Base-by-base conservation (phyloP, 2,329 filamentous ascomycete species). In the Fusarium penzigii region DNA sequence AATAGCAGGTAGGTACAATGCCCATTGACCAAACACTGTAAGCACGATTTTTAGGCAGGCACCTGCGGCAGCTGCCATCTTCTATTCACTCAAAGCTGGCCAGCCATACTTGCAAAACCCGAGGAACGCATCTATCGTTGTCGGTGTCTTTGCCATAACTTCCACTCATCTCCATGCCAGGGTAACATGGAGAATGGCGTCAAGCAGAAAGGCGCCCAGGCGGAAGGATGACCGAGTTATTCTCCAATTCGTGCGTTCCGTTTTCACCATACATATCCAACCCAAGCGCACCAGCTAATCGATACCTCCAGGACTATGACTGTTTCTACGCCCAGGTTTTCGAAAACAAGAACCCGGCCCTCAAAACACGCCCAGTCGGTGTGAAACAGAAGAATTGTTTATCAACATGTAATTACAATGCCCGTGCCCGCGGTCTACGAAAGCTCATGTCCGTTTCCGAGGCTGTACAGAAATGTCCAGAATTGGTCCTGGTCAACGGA, bases 321-420 rank as follows among this genome's bases (percentile, higher is more conserved):
- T 96, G 90, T 76, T 97, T 97, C 77, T 97, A 97, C 70, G 92
- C 92, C 17, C 90, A 91, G 45, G 92, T 94, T 9, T 87, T 94
- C 61, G 92, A 97, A 73, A 87, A 87, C 58, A 87, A 89, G 67
- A 85, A 89, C 59, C 90, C 92, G 1, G 76, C 80, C 3, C 77
- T 97, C 51, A 90, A 85, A 66, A 78, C 80, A 1, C 74, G 88
- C 16, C 90, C 92, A 7, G 76, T 97, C 34, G 92, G 91, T 36
- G 85, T 96, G 52, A 89, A 92, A 71, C 92, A 97, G 72, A 97
- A 97, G 73, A 90, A 92, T 68, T 96, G 97, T 49, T 80, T 94
- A 39, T 90, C 92, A 17, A 96, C 92, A 5, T 95, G 90, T 80
- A 97, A 97, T 73, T 97, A 97, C 71, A 90, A 89, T 68, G 93